phyloP scores from a whole-genome alignment of 495 filamentous ascomycete species.

The Penicillium parvum region DNA sequence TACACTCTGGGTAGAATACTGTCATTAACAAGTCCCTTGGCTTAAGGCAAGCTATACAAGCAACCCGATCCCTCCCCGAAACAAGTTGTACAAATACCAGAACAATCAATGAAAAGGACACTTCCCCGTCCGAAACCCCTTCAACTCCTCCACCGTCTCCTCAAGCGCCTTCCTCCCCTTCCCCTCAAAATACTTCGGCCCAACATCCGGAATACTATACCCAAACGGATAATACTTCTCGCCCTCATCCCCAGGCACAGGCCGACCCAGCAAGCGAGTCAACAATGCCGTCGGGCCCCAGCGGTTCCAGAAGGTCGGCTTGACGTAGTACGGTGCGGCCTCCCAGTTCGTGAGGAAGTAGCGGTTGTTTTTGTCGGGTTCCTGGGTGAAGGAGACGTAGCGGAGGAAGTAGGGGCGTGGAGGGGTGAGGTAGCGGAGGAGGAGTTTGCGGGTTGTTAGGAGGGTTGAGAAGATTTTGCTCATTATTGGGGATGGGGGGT shows the following conservation, averaged over 20 bases:
- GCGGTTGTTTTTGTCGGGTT: constrained; percentile 45
- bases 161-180: constrained; percentile 42
- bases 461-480: constrained; percentile 35
- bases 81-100: too few relatives aligned
- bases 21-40: too few relatives aligned
- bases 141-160: constrained; percentile 38
- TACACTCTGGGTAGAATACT: too few relatives aligned
- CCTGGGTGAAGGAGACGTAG: constrained; percentile 33
- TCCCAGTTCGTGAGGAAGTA: constrained; percentile 49
- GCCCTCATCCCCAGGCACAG: constrained; percentile 57
- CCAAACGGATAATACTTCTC: constrained; percentile 55
- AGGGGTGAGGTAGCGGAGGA: constrained; percentile 51
- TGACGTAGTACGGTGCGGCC: constrained; percentile 55
- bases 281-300: constrained; percentile 55
- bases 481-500: constrained; percentile 36
- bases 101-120: constrained; percentile 49
- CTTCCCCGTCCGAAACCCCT: constrained; percentile 40
- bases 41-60: too few relatives aligned
- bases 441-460: constrained; percentile 45
- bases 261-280: constrained; percentile 49
- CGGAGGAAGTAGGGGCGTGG: constrained; percentile 50
- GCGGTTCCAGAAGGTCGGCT: constrained; percentile 56
- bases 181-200: constrained; percentile 53
- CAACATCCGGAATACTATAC: constrained; percentile 54
- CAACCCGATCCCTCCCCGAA: too few relatives aligned